Conservation (phyloP, 495 filamentous ascomycete genomes). For the Bombardia bombarda region DNA sequence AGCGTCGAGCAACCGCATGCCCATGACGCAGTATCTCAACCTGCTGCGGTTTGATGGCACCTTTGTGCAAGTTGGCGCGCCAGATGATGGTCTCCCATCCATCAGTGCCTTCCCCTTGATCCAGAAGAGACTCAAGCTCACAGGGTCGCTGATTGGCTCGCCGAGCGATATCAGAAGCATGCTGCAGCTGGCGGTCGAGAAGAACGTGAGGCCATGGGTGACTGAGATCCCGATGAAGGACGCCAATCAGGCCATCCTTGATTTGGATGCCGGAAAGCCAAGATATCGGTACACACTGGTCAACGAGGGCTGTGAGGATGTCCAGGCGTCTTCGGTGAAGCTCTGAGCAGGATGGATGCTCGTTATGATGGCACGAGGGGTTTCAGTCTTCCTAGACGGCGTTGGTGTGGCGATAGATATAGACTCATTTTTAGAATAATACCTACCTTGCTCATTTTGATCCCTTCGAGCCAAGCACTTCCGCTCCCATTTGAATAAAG, state of each 20-base stretch:
- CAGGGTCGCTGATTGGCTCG: conserved; percentile 66
- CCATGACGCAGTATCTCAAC: conserved; percentile 57
- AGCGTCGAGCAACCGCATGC: conserved; percentile 70
- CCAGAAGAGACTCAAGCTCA: conserved; percentile 59
- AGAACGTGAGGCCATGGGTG: conserved; percentile 69
- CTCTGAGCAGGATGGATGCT: too few species aligned
- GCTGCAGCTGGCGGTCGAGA: conserved; percentile 67
- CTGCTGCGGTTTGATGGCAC: conserved; percentile 61
- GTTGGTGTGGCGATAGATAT: too few species aligned
- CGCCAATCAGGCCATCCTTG: conserved; percentile 59
- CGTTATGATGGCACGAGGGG: too few species aligned
- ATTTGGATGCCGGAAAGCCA: conserved; percentile 62
- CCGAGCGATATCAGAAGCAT: conserved; percentile 71
- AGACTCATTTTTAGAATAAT: too few species aligned
- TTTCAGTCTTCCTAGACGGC: too few species aligned
- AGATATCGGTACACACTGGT: conserved; percentile 69
- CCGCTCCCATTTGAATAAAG: too few species aligned
- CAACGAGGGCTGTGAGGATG: too few species aligned
- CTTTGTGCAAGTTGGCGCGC: conserved; percentile 75
- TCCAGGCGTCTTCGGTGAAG: too few species aligned
- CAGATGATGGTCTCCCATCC: conserved; percentile 39
- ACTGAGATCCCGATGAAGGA: conserved; percentile 62
- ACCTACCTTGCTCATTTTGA: too few species aligned
- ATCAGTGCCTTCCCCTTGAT: conserved; percentile 64
- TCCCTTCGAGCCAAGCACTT: too few species aligned